Percentiles rank a stretch among this genome's conserved stretches.
phyloP scores from a whole-genome alignment of 177 flowering plant species.

The Vitis hybrid region DNA sequence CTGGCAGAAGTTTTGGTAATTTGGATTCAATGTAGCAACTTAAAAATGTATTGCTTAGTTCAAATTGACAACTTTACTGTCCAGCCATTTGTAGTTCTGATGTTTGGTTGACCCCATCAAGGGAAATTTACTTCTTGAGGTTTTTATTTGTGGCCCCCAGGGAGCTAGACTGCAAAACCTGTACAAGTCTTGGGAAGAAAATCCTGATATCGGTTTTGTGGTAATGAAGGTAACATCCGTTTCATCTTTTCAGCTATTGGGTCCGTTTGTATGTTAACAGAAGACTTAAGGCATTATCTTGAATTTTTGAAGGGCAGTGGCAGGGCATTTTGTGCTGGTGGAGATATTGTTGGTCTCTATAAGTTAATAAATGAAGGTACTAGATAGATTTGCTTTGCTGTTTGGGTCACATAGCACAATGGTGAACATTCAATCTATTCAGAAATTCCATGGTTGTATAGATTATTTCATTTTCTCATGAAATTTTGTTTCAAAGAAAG shows the following conservation, averaged over 20 bases:
- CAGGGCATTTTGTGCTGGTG: slow-evolving; percentile 78
- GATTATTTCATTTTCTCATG: too few species aligned
- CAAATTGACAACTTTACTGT: too few species aligned
- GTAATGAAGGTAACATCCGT: slow-evolving; percentile 43
- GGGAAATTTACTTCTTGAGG: neutral
- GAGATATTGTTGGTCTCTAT: slow-evolving; percentile 59
- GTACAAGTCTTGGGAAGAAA: slow-evolving; percentile 59
- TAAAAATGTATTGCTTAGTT: too few species aligned
- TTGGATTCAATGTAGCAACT: too few species aligned
- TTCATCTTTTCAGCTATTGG: neutral
- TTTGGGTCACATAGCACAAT: neutral
- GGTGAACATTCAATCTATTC: neutral
- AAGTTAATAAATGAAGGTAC: slow-evolving; percentile 48
- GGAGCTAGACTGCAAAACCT: slow-evolving; percentile 46
- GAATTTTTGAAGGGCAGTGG: slow-evolving; percentile 55
- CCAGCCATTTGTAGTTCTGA: too few species aligned
- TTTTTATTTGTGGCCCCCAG: slow-evolving; percentile 23
- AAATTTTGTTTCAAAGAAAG: too few species aligned
- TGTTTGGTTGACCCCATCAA: too few species aligned
- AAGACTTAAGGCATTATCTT: neutral
- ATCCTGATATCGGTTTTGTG: slow-evolving; percentile 59
- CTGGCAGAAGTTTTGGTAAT: neutral
- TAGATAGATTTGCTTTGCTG: neutral
- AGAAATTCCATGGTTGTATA: neutral
- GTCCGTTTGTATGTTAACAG: neutral